Percentiles rank a stretch among this genome's conserved stretches.
Evolutionary conservation across 1,284 basidiomycete genomes (phyloP).

Genomic region (Heterobasidion irregulare): DNA sequence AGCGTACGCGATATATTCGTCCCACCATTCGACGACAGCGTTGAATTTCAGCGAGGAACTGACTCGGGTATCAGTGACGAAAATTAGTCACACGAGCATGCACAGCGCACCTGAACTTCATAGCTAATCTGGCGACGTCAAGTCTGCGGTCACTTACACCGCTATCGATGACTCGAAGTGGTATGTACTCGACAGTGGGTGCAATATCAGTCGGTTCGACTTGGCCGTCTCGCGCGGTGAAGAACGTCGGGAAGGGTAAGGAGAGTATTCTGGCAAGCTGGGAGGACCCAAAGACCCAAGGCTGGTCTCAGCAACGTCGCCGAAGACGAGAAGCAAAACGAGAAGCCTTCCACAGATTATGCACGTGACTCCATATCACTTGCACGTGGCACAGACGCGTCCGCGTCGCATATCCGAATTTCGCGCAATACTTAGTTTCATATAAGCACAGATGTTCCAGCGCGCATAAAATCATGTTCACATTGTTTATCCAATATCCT

Average conservation of each 20-base stretch:
- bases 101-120: constrained; percentile 48
- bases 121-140: constrained; percentile 25
- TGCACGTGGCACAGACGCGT: too few species aligned
- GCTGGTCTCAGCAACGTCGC: neutral
- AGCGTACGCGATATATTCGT: constrained; percentile 80
- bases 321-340: neutral
- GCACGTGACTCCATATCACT: too few species aligned
- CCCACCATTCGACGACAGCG: constrained; percentile 91
- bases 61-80: neutral
- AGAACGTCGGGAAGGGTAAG: neutral
- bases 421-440: too few species aligned
- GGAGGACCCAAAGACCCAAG: neutral
- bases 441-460: too few species aligned
- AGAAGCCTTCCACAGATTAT: too few species aligned
- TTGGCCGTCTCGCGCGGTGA: neutral
- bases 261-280: neutral
- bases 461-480: too few species aligned
- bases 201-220: neutral
- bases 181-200: neutral
- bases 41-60: constrained; percentile 87
- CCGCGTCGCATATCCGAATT: too few species aligned
- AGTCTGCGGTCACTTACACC: neutral
- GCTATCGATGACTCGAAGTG: neutral
- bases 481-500: too few species aligned
- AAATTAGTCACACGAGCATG: neutral